Evolutionary conservation across 73 alveolate genomes (phyloP).

Genomic region (Durusdinium trenchii): DNA sequence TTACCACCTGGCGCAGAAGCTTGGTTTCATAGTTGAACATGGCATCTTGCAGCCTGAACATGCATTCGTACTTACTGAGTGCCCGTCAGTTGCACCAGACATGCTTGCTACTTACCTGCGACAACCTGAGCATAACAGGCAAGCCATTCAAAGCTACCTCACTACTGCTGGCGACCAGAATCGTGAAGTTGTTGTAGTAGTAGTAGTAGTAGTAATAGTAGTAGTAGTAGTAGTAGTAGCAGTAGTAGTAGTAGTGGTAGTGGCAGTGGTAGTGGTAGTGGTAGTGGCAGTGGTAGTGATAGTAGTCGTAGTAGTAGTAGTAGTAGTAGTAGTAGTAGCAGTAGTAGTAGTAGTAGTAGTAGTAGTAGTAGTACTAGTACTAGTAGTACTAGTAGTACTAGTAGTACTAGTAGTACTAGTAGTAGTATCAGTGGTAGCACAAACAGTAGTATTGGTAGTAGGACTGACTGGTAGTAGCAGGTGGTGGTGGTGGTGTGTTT

Average conservation of each 20-base stretch:
- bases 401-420: background rate
- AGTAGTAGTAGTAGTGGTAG: background rate
- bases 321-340: background rate
- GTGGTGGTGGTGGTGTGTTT: background rate
- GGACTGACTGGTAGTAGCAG: background rate
- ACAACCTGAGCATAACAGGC: too few relatives aligned
- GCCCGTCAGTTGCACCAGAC: too few relatives aligned
- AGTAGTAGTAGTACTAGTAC: background rate
- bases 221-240: background rate
- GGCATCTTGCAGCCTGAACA: too few relatives aligned
- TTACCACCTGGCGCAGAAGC: too few relatives aligned
- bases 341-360: background rate
- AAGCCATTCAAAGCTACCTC: too few relatives aligned
- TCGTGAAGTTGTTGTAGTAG: background rate
- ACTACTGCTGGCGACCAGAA: too few relatives aligned
- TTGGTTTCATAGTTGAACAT: too few relatives aligned
- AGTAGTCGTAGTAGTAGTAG: background rate
- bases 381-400: background rate
- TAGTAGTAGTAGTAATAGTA: background rate
- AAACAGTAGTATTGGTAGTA: background rate
- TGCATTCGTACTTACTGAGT: too few relatives aligned
- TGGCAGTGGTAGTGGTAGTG: background rate
- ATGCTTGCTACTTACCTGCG: too few relatives aligned
- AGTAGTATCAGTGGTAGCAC: background rate
- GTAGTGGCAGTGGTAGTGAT: background rate